Percentiles rank a stretch among this genome's conserved stretches.
Evolutionary conservation across 2,329 filamentous ascomycete genomes (phyloP).

Genomic region (Scedosporium aurantiacum): DNA sequence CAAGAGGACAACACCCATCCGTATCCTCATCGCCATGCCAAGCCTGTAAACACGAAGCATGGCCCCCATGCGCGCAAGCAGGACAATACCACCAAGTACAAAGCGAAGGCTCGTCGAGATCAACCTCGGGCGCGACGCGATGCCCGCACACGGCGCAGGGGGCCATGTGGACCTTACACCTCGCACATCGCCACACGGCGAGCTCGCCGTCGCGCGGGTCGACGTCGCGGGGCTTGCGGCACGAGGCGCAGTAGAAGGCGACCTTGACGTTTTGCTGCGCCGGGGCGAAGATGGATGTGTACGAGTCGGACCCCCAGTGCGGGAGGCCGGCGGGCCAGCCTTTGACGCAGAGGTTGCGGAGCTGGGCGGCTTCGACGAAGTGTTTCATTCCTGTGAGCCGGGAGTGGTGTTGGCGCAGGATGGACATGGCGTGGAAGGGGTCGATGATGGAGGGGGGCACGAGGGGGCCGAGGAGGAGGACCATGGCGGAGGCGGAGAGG

Average conservation of each 20-base stretch:
- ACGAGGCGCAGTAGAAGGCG: conserved; percentile 42
- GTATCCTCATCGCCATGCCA: conserved; percentile 43
- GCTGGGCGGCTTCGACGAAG: conserved; percentile 48
- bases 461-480: conserved; percentile 48
- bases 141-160: conserved; percentile 50
- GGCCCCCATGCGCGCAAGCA: conserved; percentile 51
- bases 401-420: conserved; percentile 48
- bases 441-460: conserved; percentile 45
- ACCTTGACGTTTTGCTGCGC: conserved; percentile 45
- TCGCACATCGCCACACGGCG: conserved; percentile 47
- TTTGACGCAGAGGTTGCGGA: conserved; percentile 49
- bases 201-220: conserved; percentile 19
- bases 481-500: conserved; percentile 48
- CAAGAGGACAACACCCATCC: conserved; percentile 52
- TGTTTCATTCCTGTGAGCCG: conserved; percentile 48
- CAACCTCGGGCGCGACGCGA: conserved; percentile 24
- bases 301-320: conserved; percentile 40
- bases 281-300: conserved; percentile 39
- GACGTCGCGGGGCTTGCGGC: conserved; percentile 44
- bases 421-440: conserved; percentile 39
- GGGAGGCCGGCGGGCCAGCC: conserved; percentile 42
- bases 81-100: conserved; percentile 53
- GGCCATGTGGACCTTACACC: conserved; percentile 40
- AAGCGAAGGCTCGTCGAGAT: conserved; percentile 15
- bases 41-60: conserved; percentile 45